Conservation (phyloP, 495 filamentous ascomycete species). For the Aspergillus indologenus region DNA sequence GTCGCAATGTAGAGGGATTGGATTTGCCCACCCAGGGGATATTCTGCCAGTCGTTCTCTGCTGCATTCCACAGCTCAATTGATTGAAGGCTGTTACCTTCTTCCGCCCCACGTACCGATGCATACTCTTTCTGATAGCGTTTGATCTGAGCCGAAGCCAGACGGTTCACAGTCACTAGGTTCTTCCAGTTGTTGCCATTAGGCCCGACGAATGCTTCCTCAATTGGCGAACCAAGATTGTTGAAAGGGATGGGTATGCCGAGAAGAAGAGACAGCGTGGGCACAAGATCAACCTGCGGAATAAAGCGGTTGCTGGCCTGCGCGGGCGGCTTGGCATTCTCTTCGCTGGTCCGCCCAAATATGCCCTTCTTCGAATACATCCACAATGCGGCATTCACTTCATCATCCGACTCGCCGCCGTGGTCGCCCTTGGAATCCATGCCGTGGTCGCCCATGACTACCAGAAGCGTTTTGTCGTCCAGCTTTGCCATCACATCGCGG, state of each 20-base stretch:
- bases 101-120: slow-evolving; percentile 58
- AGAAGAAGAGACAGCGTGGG: slow-evolving; percentile 84
- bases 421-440: slow-evolving; percentile 96
- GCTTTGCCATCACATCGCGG: slow-evolving; percentile 60
- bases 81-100: slow-evolving; percentile 55
- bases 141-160: slow-evolving; percentile 83
- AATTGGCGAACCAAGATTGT: slow-evolving; percentile 93
- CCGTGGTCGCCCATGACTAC: slow-evolving; percentile 98
- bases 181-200: slow-evolving; percentile 65
- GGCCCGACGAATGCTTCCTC: slow-evolving; percentile 84
- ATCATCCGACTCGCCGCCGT: slow-evolving; percentile 93
- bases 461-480: slow-evolving; percentile 84
- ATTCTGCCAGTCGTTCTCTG: slow-evolving; percentile 45
- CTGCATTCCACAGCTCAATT: slow-evolving; percentile 55
- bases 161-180: slow-evolving; percentile 70
- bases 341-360: slow-evolving; percentile 74
- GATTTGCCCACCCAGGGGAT: slow-evolving; percentile 37
- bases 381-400: slow-evolving; percentile 93
- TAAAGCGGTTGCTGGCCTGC: slow-evolving; percentile 71
- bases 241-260: slow-evolving; percentile 92
- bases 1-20: slow-evolving; percentile 31
- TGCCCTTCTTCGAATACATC: slow-evolving; percentile 88
- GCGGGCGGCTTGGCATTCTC: slow-evolving; percentile 61
- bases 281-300: slow-evolving; percentile 95
- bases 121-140: slow-evolving; percentile 74